Percentiles rank a stretch among this genome's conserved stretches.
These are phyloP conservation scores for Strigomonas galati DNA, from an alignment of 208 protist species.

Conservation along the genomic window DNA sequence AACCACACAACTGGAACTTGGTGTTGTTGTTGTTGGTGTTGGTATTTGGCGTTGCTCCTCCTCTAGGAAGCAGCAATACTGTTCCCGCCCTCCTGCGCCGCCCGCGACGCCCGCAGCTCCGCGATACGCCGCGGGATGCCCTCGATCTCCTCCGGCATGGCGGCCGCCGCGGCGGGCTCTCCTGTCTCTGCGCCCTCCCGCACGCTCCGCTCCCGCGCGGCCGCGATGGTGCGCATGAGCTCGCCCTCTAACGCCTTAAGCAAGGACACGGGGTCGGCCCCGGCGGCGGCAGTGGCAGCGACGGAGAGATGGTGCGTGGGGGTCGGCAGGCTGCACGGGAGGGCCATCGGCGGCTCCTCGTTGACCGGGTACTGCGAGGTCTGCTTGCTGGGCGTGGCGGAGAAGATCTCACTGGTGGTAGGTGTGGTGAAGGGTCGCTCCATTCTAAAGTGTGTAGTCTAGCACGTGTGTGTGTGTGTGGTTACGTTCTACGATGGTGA, in stretches of 20 bases:
- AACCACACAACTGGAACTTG: neutral
- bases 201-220: slow-evolving; percentile 18
- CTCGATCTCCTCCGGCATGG: slow-evolving; percentile 4
- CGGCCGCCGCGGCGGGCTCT: neutral
- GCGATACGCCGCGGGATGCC: neutral
- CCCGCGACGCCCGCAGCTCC: slow-evolving; percentile 12
- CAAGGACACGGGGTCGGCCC: slow-evolving; percentile 17
- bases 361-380: neutral
- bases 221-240: slow-evolving; percentile 24
- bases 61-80: too few relatives aligned
- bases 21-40: too few relatives aligned
- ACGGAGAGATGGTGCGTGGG: neutral
- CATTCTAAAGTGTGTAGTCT: slow-evolving; percentile 76
- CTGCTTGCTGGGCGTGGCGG: neutral
- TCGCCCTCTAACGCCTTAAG: slow-evolving; percentile 31
- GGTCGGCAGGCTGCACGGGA: neutral
- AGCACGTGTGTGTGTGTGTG: slow-evolving; percentile 25
- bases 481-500: neutral
- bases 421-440: slow-evolving; percentile 25
- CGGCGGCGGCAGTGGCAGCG: neutral
- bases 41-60: too few relatives aligned
- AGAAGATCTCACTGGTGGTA: neutral
- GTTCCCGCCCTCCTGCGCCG: slow-evolving; percentile 19
- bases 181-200: slow-evolving; percentile 2
- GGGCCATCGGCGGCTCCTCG: neutral